Evolutionary conservation across 306 rosid genomes (phyloP).

Genomic region (Medicago lupulina): DNA sequence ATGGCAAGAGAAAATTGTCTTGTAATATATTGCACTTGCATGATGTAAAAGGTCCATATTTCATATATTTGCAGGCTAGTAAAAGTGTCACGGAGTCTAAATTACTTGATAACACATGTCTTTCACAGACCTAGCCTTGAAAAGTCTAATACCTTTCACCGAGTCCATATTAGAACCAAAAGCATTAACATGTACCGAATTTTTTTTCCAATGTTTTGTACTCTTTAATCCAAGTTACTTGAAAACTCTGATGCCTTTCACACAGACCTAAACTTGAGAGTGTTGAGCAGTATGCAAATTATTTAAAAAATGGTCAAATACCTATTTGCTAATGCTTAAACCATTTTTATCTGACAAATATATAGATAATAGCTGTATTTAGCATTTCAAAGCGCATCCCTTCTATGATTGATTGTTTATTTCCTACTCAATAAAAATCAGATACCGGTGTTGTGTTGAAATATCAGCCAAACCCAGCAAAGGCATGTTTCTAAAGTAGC

Average conservation of each 20-base stretch:
- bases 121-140: too few relatives aligned
- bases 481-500: neutral
- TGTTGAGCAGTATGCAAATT: constrained; percentile 1
- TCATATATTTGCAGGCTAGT: constrained; percentile 6
- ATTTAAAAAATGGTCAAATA: neutral
- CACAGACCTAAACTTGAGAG: constrained; percentile 13
- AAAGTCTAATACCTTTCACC: too few relatives aligned
- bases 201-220: neutral
- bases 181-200: neutral
- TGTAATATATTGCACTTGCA: neutral
- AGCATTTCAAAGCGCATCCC: constrained; percentile 2
- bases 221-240: neutral
- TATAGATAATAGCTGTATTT: neutral
- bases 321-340: constrained; percentile 4
- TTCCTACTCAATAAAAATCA: constrained; percentile 16
- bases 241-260: neutral
- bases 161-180: neutral
- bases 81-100: neutral
- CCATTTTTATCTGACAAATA: constrained; percentile 20
- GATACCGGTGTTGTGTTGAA: neutral
- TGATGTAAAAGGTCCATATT: constrained; percentile 14
- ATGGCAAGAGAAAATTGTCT: neutral
- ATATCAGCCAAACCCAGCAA: constrained; percentile 3
- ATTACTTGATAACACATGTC: neutral
- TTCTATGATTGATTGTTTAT: constrained; percentile 9